Conservation (phyloP, 2,329 filamentous ascomycete species). For the Diaporthe destruens region DNA sequence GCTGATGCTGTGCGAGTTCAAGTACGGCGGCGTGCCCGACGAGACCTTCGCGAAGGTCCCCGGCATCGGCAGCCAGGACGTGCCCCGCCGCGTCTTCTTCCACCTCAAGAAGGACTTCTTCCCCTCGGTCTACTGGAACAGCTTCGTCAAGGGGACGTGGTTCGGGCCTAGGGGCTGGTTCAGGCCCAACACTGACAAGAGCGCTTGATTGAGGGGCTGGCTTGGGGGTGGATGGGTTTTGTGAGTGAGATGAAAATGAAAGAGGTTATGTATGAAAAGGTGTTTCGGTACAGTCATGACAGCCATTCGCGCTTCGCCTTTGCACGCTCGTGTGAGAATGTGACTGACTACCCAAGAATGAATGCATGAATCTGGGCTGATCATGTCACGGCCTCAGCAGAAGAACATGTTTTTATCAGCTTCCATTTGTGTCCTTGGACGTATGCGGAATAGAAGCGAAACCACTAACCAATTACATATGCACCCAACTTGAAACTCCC, state of each 20-base stretch:
- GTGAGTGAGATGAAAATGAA: neutral
- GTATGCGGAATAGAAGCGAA: too few species aligned
- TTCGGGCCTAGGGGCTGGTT: constrained; percentile 46
- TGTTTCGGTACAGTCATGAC: neutral
- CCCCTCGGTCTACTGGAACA: constrained; percentile 50
- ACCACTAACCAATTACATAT: too few species aligned
- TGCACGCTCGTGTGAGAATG: neutral
- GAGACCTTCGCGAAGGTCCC: constrained; percentile 55
- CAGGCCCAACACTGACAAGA: constrained; percentile 39
- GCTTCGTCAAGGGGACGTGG: constrained; percentile 51
- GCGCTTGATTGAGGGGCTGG: neutral
- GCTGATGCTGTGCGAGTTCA: constrained; percentile 62
- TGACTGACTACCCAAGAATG: too few species aligned
- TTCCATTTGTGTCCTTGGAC: too few species aligned
- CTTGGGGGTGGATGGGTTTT: neutral
- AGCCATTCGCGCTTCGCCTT: rapidly evolving
- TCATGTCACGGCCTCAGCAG: neutral
- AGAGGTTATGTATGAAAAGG: neutral
- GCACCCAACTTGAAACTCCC: too few species aligned
- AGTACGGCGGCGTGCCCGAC: constrained; percentile 59
- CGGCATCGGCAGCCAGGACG: constrained; percentile 54
- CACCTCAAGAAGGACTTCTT: constrained; percentile 61
- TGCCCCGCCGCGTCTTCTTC: constrained; percentile 55
- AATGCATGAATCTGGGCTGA: too few species aligned
- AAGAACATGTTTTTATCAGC: neutral